These are phyloP conservation scores for Penicillium sp. DNA, from an alignment of 2,329 filamentous ascomycete species.

Conservation along the genomic window DNA sequence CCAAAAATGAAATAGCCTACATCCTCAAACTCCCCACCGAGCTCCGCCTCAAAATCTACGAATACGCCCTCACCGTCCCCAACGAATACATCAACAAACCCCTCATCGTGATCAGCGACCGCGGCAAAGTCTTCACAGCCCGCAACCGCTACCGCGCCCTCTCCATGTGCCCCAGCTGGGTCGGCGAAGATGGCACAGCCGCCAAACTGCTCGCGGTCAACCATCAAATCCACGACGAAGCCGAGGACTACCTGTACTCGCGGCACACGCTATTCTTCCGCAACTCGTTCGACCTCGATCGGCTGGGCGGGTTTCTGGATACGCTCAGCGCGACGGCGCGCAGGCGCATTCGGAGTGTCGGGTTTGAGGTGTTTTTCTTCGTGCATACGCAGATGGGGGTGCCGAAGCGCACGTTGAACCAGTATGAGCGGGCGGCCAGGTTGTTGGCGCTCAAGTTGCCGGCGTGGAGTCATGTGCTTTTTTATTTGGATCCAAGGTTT, in stretches of 20 bases:
- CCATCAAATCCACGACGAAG: constrained; percentile 38
- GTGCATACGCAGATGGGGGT: constrained; percentile 37
- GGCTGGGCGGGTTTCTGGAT: constrained; percentile 33
- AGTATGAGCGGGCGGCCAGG: constrained; percentile 32
- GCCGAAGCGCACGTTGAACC: constrained; percentile 34
- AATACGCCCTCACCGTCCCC: constrained; percentile 32
- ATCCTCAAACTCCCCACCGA: constrained; percentile 34
- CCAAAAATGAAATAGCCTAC: constrained; percentile 7
- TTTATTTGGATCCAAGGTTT: constrained; percentile 39
- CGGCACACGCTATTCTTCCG: constrained; percentile 39
- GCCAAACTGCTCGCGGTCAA: constrained; percentile 34
- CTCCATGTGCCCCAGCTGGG: constrained; percentile 38
- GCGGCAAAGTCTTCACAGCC: constrained; percentile 34
- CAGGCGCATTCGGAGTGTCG: constrained; percentile 34
- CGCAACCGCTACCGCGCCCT: constrained; percentile 34
- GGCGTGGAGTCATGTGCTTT: constrained; percentile 27
- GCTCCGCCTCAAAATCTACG: constrained; percentile 38
- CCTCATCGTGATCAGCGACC: constrained; percentile 37
- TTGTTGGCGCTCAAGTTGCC: constrained; percentile 31
- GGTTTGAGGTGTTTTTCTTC: constrained; percentile 41
- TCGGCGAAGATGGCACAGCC: constrained; percentile 33
- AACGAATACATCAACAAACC: constrained; percentile 36
- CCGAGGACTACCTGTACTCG: constrained; percentile 38
- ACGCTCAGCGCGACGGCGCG: constrained; percentile 36
- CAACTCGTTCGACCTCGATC: constrained; percentile 36